Conservation (phyloP, 2,329 filamentous ascomycete species). For the Microcera coccophila region DNA sequence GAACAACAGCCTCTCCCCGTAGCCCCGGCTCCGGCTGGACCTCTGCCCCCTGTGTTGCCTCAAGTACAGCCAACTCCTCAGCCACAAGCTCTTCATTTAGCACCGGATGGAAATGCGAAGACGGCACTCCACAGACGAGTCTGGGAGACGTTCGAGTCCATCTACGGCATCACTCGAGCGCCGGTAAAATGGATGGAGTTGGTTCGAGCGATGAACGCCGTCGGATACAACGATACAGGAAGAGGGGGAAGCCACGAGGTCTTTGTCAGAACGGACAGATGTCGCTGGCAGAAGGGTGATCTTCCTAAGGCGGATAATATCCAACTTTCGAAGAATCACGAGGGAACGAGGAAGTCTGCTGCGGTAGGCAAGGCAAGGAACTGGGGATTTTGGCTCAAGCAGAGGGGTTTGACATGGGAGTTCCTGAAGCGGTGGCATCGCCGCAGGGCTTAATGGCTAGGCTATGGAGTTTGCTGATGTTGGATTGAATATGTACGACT, state of each 20-base stretch:
- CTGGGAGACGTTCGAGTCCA: conserved; percentile 10
- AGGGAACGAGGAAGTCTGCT: conserved; percentile 2
- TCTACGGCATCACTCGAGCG: conserved; percentile 5
- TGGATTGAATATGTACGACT: too few species aligned
- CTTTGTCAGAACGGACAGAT: conserved; percentile 2
- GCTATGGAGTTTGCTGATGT: too few species aligned
- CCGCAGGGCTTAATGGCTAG: background rate
- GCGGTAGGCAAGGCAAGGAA: conserved; percentile 5
- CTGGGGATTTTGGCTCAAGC: conserved; percentile 4
- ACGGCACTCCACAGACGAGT: conserved; percentile 13
- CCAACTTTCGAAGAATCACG: conserved; percentile 12
- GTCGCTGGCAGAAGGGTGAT: conserved; percentile 3
- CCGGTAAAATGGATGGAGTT: conserved; percentile 8
- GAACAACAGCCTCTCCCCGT: conserved; percentile 2
- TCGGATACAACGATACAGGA: conserved; percentile 11
- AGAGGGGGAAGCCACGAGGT: conserved; percentile 11
- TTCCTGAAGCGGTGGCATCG: conserved; percentile 12
- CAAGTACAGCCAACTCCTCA: background rate
- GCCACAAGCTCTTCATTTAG: background rate
- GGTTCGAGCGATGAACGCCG: conserved; percentile 6
- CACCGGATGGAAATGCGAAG: conserved; percentile 7
- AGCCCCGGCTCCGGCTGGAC: background rate
- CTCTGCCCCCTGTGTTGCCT: conserved; percentile 6
- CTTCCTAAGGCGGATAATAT: conserved; percentile 10
- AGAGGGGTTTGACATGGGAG: conserved; percentile 8